Evolutionary conservation across 179 eudicot species (phyloP), one percentile per base, ranked within the genome.

Genomic region (Monotropa hypopitys): DNA sequence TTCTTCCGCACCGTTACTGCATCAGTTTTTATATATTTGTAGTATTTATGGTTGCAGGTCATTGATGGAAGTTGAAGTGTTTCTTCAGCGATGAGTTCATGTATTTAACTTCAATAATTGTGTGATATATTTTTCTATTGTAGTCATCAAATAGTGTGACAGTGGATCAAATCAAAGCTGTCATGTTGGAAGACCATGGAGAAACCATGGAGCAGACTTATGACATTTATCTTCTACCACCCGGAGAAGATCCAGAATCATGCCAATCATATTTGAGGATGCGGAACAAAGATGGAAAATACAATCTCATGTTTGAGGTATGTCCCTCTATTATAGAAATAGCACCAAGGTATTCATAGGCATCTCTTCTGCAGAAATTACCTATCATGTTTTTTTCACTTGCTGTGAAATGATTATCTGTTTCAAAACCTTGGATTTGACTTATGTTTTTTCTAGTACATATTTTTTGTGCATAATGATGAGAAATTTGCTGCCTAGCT

Each of bases 281-380:
- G 99, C 85, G 95, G 79, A 95, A 95, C 80, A 91, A 88, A 80
- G 99, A 95, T 76, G 99, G 97, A 72, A 95, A 91, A 84, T 95
- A 93, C 84, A 95, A 89, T 89, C 98, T 95, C 74, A 95, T 95
- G 99, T 95, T 95, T 81, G 98, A 95, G 99, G 98, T 95, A 8
- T 79, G 88, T 70, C 72, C 70, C 70, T 68, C 45, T 28, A 50
- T 53, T 15, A 70, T 38, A 59, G 11, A 35, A 59, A 35, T 70
- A n/a, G 50, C 66, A 67, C 35, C 13, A 47, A 46, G 72, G 43
- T 13, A 43, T 56, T 57, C 50, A 43, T 33, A 18, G 26, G 30
- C 49, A 77, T 20, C 53, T 26, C 18, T 54, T 30, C 26, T 70
- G 16, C 20, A n/a, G 56, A 32, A 67, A 26, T 68, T 32, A 40